Percentiles rank a stretch among this genome's conserved stretches.
Conservation (phyloP, 75 land plant genomes). For the Gnetum montanum region DNA sequence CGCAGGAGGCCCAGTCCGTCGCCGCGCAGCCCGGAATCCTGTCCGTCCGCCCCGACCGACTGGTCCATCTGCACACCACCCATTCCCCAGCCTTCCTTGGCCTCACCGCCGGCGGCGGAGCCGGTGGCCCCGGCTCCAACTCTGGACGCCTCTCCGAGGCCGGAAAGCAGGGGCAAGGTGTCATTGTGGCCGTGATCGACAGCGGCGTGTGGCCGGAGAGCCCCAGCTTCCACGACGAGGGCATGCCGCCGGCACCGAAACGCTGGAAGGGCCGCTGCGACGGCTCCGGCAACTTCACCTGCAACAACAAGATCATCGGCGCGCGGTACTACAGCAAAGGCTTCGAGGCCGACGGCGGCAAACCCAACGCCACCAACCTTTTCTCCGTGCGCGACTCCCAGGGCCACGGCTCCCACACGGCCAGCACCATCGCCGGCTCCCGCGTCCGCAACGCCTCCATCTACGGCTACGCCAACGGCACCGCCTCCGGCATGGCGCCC, state of each 20-base stretch:
- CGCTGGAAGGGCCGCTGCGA: conserved; percentile 14
- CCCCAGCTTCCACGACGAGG: conserved; percentile 18
- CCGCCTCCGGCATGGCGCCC: no score
- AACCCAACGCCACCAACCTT: neutral
- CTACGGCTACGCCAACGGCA: no score
- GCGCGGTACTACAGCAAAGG: conserved; percentile 9
- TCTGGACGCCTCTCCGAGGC: no score
- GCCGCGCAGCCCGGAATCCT: neutral
- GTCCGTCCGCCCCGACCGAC: neutral
- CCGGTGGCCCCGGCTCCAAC: no score
- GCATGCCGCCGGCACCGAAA: conserved; percentile 4
- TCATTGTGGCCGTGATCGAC: neutral
- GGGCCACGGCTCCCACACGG: no score
- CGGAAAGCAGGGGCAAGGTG: neutral
- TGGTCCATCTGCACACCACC: neutral
- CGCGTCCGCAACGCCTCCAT: no score
- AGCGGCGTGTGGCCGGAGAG: conserved; percentile 23
- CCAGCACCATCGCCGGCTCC: no score
- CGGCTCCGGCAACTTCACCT: conserved; percentile 8
- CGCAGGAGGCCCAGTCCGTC: neutral
- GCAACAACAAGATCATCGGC: conserved; percentile 20
- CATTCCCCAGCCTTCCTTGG: neutral
- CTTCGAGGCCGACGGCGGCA: neutral
- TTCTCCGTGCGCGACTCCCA: no score
- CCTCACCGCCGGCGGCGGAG: no score